Percentiles rank a stretch among this genome's conserved stretches.
Conservation (phyloP, 1,284 basidiomycete genomes). For the Violaceomyces palustris region DNA sequence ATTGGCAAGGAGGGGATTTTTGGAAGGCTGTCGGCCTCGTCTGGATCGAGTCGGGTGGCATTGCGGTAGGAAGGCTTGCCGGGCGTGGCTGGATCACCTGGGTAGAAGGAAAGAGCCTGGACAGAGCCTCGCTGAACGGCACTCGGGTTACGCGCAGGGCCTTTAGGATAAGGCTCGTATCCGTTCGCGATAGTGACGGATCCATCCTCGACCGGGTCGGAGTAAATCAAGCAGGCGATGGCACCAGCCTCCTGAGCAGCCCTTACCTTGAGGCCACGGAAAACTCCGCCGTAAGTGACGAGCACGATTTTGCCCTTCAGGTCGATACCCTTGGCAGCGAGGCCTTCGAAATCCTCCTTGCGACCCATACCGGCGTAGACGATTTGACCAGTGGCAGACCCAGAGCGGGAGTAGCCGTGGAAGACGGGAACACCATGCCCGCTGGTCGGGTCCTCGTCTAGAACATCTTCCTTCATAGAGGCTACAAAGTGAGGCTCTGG, state of each 20-base stretch:
- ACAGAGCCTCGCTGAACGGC: constrained; percentile 68
- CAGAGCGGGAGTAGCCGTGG: constrained; percentile 54
- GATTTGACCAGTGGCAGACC: constrained; percentile 60
- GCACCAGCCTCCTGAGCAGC: constrained; percentile 75
- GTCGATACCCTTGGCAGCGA: constrained; percentile 60
- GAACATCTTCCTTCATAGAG: constrained; percentile 53
- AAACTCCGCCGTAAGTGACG: constrained; percentile 71
- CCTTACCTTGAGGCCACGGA: constrained; percentile 79
- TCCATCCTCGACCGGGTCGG: constrained; percentile 83
- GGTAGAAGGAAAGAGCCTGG: constrained; percentile 74
- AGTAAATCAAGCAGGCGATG: constrained; percentile 66
- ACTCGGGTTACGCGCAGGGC: constrained; percentile 77
- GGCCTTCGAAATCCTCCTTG: constrained; percentile 67
- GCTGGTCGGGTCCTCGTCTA: constrained; percentile 56
- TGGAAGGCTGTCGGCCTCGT: constrained; percentile 67
- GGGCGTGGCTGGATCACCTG: constrained; percentile 78
- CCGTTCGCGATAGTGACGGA: constrained; percentile 69
- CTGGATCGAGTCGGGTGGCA: constrained; percentile 60
- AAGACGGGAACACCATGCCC: constrained; percentile 55
- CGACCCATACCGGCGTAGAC: constrained; percentile 78
- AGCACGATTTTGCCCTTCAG: constrained; percentile 78
- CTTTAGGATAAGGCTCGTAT: constrained; percentile 64
- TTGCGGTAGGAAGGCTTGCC: constrained; percentile 81
- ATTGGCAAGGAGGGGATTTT: constrained; percentile 71
- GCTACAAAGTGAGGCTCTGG: constrained; percentile 65